phyloP scores from a whole-genome alignment of 305 asterid genomes.

The Solanum hybrid region DNA sequence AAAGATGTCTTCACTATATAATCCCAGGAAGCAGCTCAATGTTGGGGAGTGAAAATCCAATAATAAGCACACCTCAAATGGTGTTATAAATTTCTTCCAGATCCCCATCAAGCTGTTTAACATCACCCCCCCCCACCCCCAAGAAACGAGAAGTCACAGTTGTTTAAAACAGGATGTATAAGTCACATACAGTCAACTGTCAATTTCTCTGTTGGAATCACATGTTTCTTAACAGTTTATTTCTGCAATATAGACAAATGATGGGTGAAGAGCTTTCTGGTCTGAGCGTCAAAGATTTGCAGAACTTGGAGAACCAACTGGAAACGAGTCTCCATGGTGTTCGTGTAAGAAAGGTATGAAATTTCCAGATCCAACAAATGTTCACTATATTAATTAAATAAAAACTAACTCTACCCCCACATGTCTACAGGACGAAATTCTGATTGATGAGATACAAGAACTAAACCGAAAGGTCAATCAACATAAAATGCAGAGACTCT shows the following conservation, averaged over 20 bases:
- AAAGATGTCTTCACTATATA: background rate
- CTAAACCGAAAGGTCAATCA: constrained; percentile 44
- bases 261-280: constrained; percentile 66
- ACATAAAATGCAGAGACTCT: background rate
- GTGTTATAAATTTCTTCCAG: background rate
- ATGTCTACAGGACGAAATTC: constrained; percentile 44
- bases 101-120: background rate
- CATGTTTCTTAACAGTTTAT: background rate
- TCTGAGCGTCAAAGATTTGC: constrained; percentile 45
- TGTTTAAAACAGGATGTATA: background rate
- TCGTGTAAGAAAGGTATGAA: constrained; percentile 48
- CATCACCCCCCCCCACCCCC: background rate
- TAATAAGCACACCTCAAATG: background rate
- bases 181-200: background rate
- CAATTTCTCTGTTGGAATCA: background rate
- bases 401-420: constrained; percentile 7
- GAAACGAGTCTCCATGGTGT: constrained; percentile 55
- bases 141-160: background rate
- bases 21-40: background rate
- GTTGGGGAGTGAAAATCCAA: background rate
- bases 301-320: constrained; percentile 54
- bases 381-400: background rate
- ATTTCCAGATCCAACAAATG: background rate
- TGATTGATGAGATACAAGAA: constrained; percentile 49
- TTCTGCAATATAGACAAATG: constrained; percentile 35